Conservation (phyloP, 768 basidiomycete genomes). For the Pholiota microspora region DNA sequence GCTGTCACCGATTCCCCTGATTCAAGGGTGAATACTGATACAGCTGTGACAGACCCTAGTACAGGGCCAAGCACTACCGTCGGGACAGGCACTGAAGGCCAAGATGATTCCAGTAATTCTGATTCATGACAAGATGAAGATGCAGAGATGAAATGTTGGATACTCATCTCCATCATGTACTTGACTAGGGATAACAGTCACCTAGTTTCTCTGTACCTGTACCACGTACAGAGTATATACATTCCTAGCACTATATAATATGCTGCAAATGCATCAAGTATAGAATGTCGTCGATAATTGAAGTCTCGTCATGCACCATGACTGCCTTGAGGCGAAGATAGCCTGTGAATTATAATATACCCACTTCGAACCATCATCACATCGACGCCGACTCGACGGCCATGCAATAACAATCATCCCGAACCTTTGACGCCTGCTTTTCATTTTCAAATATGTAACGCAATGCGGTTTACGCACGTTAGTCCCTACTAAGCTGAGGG, state of each 20-base stretch:
- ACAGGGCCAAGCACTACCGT: constrained; percentile 26
- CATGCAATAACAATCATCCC: neutral
- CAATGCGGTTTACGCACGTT: constrained; percentile 3
- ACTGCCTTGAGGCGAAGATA: neutral
- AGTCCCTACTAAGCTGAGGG: neutral
- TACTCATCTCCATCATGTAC: too few relatives aligned
- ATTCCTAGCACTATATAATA: neutral
- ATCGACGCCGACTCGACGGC: too few relatives aligned
- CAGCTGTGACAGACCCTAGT: constrained; percentile 30
- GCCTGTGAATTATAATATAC: neutral
- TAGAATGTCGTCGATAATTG: too few relatives aligned
- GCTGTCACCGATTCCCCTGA: constrained; percentile 42
- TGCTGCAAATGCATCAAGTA: too few relatives aligned
- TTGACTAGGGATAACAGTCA: too few relatives aligned
- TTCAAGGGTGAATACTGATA: constrained; percentile 20
- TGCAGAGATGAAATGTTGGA: too few relatives aligned
- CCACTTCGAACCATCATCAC: too few relatives aligned
- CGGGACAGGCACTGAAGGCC: neutral
- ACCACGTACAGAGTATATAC: neutral
- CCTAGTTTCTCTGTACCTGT: too few relatives aligned
- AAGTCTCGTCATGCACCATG: neutral
- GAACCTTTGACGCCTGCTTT: constrained; percentile 6
- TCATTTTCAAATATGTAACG: constrained; percentile 3
- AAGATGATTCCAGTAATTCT: neutral
- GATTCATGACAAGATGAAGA: too few relatives aligned